A percentile compares a stretch with the other conserved stretches of the same genome.
phyloP scores from a whole-genome alignment of 2,329 filamentous ascomycete species.

The Neofusicoccum umdonicola region DNA sequence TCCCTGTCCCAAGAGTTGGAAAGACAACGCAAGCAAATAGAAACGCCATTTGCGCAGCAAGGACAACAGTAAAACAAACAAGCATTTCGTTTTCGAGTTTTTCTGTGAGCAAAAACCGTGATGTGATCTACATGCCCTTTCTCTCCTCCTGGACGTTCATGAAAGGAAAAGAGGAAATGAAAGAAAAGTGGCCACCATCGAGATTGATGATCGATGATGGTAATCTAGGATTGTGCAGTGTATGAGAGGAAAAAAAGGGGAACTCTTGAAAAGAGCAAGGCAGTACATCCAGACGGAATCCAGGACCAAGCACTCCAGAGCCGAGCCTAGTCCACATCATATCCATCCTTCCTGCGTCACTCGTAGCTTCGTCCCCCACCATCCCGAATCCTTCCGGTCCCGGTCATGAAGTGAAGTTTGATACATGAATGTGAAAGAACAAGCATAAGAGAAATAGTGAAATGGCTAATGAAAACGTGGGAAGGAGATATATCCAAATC shows the following conservation, averaged over 20 bases:
- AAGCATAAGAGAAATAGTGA: not conserved
- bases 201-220: not conserved
- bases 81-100: not conserved
- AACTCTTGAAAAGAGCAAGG: constrained; percentile 5
- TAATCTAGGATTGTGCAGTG: constrained; percentile 1
- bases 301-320: constrained; percentile 1
- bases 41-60: not conserved
- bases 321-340: constrained; percentile 9
- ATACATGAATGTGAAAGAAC: constrained; percentile 3
- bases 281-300: constrained; percentile 3
- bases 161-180: not conserved
- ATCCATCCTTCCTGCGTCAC: constrained; percentile 6
- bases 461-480: not conserved
- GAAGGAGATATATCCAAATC: constrained; percentile 11
- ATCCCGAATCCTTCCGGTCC: constrained; percentile 5
- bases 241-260: not conserved
- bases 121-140: constrained; percentile 9
- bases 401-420: constrained; percentile 15
- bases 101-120: not conserved
- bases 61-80: not conserved
- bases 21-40: not conserved
- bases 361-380: constrained; percentile 6
- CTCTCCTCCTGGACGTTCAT: not conserved
- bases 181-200: not conserved
- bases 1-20: not conserved